A percentile compares a stretch with the other conserved stretches of the same genome.
These are phyloP conservation scores for Beta lomatogona DNA, from an alignment of 179 eudicot species.

Conservation along the genomic window DNA sequence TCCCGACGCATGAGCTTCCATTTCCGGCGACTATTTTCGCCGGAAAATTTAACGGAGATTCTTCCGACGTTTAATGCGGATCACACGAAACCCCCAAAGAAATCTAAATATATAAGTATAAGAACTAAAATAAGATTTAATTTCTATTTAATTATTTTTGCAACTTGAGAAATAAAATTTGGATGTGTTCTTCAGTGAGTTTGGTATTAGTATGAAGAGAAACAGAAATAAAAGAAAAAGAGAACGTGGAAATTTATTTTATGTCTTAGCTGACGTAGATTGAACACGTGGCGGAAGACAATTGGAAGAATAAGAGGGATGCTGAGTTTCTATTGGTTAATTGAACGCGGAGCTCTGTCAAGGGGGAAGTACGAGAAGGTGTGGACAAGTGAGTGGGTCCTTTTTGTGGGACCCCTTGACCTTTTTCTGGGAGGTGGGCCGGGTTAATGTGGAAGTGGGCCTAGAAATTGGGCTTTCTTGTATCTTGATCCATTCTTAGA, in stretches of 20 bases:
- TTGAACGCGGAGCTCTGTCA: constrained; percentile 29
- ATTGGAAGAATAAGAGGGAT: constrained; percentile 30
- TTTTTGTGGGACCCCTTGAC: not conserved
- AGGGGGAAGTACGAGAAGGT: not conserved
- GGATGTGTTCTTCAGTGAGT: too few species aligned
- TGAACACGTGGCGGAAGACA: constrained; percentile 28
- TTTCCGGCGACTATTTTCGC: constrained; percentile 37
- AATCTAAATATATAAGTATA: not conserved
- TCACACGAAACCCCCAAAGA: too few species aligned
- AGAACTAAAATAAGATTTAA: not conserved
- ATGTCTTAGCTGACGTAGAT: constrained; percentile 27
- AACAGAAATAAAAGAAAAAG: not conserved
- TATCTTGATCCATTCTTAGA: too few species aligned
- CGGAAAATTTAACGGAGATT: constrained; percentile 15
- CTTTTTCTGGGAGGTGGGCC: not conserved
- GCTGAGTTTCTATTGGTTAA: constrained; percentile 39
- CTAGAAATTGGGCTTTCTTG: not conserved
- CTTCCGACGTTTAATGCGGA: constrained; percentile 24
- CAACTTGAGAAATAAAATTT: too few species aligned
- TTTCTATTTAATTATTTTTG: too few species aligned
- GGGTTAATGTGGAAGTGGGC: not conserved
- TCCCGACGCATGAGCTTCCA: constrained; percentile 77
- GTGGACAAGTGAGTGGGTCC: not conserved
- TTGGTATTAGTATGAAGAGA: not conserved
- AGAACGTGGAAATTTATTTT: not conserved